Conservation (phyloP, 2,329 filamentous ascomycete genomes). For the Pseudophaeomoniella oleicola region DNA sequence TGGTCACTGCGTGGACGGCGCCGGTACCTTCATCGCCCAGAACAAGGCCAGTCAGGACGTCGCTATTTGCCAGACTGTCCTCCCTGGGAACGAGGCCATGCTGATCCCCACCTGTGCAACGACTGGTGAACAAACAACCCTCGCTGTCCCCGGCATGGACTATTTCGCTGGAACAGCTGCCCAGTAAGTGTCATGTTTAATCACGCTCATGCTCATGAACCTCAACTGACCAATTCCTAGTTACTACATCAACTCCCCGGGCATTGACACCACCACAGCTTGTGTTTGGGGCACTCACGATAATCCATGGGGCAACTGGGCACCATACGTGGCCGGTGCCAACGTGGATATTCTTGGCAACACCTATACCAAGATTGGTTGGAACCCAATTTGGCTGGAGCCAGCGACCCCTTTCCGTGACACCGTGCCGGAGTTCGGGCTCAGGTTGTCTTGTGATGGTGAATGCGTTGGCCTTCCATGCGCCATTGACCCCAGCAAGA, state of each 20-base stretch:
- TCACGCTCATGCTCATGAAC: background rate
- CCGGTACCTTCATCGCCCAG: conserved; percentile 47
- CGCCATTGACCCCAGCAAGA: conserved; percentile 47
- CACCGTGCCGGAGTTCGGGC: conserved; percentile 48
- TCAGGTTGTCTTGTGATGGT: conserved; percentile 55
- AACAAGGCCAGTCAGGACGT: conserved; percentile 51
- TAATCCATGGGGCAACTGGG: conserved; percentile 59
- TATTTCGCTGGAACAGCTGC: conserved; percentile 64
- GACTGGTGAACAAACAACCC: conserved; percentile 28
- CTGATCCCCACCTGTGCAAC: conserved; percentile 60
- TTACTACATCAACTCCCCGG: conserved; percentile 67
- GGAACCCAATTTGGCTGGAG: conserved; percentile 60
- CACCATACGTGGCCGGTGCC: conserved; percentile 60
- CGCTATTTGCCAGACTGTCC: conserved; percentile 65
- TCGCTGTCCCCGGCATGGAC: conserved; percentile 54
- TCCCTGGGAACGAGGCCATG: conserved; percentile 71
- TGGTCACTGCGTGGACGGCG: conserved; percentile 57
- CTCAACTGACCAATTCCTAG: conserved; percentile 24
- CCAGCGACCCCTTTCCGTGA: conserved; percentile 35
- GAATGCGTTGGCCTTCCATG: conserved; percentile 64
- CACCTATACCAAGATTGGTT: conserved; percentile 62
- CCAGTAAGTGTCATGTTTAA: conserved; percentile 46
- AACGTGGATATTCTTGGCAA: conserved; percentile 51
- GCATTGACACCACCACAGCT: conserved; percentile 41
- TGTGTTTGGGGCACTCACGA: conserved; percentile 57